Evolutionary conservation across 1,139 yeast genomes (phyloP).

Genomic region (Spathaspora jeffriesii): DNA sequence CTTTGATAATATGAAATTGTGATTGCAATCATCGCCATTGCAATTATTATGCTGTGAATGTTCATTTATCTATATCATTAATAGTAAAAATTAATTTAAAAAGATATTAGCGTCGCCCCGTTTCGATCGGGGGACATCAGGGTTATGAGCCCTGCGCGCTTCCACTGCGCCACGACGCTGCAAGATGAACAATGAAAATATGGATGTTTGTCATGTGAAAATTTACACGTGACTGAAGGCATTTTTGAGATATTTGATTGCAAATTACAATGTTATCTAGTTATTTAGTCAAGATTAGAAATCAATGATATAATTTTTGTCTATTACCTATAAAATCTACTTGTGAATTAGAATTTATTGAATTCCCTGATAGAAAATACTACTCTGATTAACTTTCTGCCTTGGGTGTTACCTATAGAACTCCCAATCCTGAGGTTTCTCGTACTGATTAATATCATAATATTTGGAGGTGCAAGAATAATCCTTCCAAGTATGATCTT

Average conservation of each 20-base stretch:
- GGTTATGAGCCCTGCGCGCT: slow-evolving; percentile 99
- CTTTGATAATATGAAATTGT: background rate
- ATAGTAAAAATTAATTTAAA: background rate
- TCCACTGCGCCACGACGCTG: slow-evolving; percentile 98
- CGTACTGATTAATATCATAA: slow-evolving; percentile 43
- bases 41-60: background rate
- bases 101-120: slow-evolving; percentile 87
- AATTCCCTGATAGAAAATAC: background rate
- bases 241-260: background rate
- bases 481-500: slow-evolving; percentile 55
- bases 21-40: background rate
- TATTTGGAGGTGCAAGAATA: slow-evolving; percentile 56
- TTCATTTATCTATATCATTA: background rate
- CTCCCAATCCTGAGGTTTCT: slow-evolving; percentile 47
- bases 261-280: no score
- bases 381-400: no score
- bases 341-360: background rate
- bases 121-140: slow-evolving; percentile 99
- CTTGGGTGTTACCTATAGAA: no score
- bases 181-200: background rate
- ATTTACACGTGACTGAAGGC: background rate
- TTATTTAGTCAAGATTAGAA: no score
- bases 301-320: no score
- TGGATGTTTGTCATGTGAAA: background rate
- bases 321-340: no score